phyloP scores from a whole-genome alignment of 768 basidiomycete genomes.

The Calocera cornea region DNA sequence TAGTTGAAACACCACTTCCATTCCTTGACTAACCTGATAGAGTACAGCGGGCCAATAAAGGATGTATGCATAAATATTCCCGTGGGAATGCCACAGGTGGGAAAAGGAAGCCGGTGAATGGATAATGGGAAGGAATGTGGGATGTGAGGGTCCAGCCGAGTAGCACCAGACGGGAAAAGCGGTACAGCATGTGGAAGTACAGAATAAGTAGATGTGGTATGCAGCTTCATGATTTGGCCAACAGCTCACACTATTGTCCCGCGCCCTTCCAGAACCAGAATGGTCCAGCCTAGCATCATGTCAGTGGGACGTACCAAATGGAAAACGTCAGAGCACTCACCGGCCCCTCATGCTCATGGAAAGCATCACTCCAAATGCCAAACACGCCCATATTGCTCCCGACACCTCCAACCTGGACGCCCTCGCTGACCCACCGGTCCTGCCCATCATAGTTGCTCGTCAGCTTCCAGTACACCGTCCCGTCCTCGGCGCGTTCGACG shows the following conservation, averaged over 20 bases:
- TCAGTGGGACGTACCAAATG: background rate
- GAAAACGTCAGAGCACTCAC: background rate
- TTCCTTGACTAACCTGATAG: background rate
- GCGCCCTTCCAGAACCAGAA: background rate
- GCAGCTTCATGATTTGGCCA: no score
- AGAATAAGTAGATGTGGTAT: no score
- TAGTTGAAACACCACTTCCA: background rate
- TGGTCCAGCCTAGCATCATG: background rate
- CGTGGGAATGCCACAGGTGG: background rate
- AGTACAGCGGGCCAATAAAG: background rate
- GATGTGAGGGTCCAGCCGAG: no score
- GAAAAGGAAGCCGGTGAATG: background rate
- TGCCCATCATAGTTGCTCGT: constrained; percentile 6
- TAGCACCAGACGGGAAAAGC: no score
- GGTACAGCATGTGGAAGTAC: no score
- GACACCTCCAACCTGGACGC: constrained; percentile 40
- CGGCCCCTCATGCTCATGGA: constrained; percentile 34
- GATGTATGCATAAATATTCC: background rate
- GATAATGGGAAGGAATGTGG: background rate
- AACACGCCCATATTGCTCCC: constrained; percentile 53
- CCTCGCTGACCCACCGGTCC: constrained; percentile 9
- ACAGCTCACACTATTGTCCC: background rate
- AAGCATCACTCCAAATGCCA: constrained; percentile 53
- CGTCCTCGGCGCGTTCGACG: background rate
- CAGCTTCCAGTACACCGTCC: background rate